Percentiles rank a stretch among this genome's conserved stretches.
Conservation (phyloP, 2,329 filamentous ascomycete species). For the Leptodontidium sp. region DNA sequence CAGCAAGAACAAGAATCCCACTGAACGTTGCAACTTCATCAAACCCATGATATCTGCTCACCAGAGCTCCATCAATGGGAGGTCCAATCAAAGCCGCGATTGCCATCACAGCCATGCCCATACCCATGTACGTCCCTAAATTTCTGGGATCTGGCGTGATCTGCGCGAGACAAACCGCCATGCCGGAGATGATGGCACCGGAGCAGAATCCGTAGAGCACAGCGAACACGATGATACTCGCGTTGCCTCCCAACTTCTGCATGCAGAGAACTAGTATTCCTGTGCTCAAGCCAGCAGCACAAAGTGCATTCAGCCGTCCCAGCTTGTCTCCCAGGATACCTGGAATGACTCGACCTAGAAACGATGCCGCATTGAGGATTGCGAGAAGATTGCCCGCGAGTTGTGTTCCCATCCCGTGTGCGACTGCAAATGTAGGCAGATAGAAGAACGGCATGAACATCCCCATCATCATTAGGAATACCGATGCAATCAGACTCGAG, state of each 20-base stretch:
- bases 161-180: conserved; percentile 33
- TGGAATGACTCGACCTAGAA: conserved; percentile 48
- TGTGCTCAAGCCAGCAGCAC: conserved; percentile 38
- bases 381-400: conserved; percentile 38
- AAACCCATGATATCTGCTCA: conserved; percentile 57
- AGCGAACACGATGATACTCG: conserved; percentile 46
- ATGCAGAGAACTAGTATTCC: conserved; percentile 46
- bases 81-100: conserved; percentile 71
- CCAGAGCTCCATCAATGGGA: conserved; percentile 71
- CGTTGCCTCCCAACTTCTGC: conserved; percentile 40
- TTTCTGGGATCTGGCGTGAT: conserved; percentile 68
- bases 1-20: conserved; percentile 38
- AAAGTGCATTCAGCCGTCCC: conserved; percentile 46
- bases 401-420: conserved; percentile 38
- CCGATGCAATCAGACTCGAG: conserved; percentile 50
- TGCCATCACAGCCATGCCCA: conserved; percentile 67
- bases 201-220: conserved; percentile 48
- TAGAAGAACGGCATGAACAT: conserved; percentile 43
- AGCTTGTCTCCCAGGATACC: conserved; percentile 47
- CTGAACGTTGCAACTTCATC: conserved; percentile 39
- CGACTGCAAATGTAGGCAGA: conserved; percentile 45
- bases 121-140: conserved; percentile 75
- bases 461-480: conserved; percentile 49
- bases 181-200: conserved; percentile 46
- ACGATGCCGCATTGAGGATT: conserved; percentile 45